Percentiles rank a stretch among this genome's conserved stretches.
These are phyloP conservation scores for Paramecium caudatum DNA, from an alignment of 73 alveolate genomes.

Conservation along the genomic window DNA sequence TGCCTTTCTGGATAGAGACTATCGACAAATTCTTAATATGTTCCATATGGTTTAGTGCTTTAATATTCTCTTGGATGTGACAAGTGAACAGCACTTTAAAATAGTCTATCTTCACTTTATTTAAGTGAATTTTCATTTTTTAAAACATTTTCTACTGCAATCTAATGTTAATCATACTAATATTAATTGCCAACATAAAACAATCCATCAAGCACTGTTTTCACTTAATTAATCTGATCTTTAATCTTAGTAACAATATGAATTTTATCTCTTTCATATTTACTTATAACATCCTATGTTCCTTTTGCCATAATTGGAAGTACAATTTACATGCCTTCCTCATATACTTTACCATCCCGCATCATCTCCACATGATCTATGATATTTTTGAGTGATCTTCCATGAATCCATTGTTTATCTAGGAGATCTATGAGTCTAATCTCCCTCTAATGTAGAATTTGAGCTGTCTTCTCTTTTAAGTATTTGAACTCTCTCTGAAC, in stretches of 20 bases:
- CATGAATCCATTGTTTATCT: constrained; percentile 47
- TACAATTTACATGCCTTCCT: constrained; percentile 48
- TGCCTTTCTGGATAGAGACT: constrained; percentile 12
- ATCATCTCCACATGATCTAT: constrained; percentile 42
- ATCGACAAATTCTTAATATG: constrained; percentile 66
- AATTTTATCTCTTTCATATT: constrained; percentile 53
- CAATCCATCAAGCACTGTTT: constrained; percentile 61
- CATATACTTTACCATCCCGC: constrained; percentile 50
- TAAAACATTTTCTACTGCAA: neutral
- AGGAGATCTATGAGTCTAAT: neutral
- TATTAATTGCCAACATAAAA: constrained; percentile 61
- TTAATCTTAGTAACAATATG: constrained; percentile 27
- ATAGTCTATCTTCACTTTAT: constrained; percentile 26
- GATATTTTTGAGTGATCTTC: neutral
- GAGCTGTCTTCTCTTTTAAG: neutral
- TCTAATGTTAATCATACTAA: constrained; percentile 44
- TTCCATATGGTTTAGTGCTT: constrained; percentile 18
- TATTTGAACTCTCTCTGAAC: constrained; percentile 27
- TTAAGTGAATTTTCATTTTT: neutral
- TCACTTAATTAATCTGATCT: constrained; percentile 34
- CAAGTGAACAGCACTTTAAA: constrained; percentile 3
- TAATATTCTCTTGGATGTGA: constrained; percentile 42
- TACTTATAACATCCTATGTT: neutral
- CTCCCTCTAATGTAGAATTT: constrained; percentile 25
- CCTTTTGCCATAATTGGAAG: constrained; percentile 38